Conservation (phyloP, 164 flowering plant species). For the grape (Vitis vinifera) region ASM3070453v1 NC_081811.1:24235501-24236000, state of each 20-base stretch:
- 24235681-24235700: slow-evolving; percentile 8
- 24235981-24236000: background rate
- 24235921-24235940: background rate
- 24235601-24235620: background rate
- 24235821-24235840: no score
- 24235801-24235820: background rate
- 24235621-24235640: background rate
- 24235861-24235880: background rate
- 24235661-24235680: background rate
- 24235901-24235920: background rate
- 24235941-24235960: background rate
- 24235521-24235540: background rate
- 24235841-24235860: background rate
- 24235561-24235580: background rate
- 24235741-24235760: slow-evolving; percentile 7
- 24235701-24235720: slow-evolving; percentile 6
- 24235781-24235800: background rate
- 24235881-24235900: background rate
- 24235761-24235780: slow-evolving; percentile 23
- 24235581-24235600: background rate
- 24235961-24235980: slow-evolving; percentile 2
- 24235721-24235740: background rate
- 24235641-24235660: background rate
- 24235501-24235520: slow-evolving; percentile 12
- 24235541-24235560: background rate